Conservation (phyloP, 306 rosid genomes). For the Gleditsia sinensis region DNA sequence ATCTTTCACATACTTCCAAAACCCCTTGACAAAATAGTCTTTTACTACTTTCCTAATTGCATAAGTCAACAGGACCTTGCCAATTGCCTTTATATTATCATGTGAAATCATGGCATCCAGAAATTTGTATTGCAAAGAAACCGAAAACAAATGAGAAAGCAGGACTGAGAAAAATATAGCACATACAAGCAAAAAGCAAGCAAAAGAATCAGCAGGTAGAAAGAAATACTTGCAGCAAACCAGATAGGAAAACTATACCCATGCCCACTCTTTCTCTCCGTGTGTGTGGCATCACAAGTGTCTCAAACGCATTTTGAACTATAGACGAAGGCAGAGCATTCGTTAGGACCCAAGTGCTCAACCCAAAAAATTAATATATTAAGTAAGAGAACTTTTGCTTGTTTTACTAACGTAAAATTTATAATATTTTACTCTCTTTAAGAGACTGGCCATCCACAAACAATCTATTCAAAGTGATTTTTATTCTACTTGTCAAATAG, state of each 20-base stretch:
- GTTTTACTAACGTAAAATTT: too few relatives aligned
- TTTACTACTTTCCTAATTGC: constrained; percentile 7
- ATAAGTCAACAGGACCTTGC: constrained; percentile 22
- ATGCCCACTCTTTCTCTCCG: not conserved
- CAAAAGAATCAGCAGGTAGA: not conserved
- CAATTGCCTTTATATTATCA: not conserved
- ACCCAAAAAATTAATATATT: too few relatives aligned
- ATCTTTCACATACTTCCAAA: constrained; percentile 20
- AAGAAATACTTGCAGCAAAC: constrained; percentile 5
- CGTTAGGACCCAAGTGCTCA: too few relatives aligned
- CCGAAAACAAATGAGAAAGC: constrained; percentile 2
- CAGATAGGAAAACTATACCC: not conserved
- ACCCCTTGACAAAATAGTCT: constrained; percentile 5
- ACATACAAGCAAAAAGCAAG: too few relatives aligned
- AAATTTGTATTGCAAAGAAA: not conserved
- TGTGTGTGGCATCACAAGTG: not conserved
- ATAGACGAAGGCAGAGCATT: constrained; percentile 3
- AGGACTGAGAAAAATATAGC: too few relatives aligned
- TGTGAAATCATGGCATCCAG: not conserved
- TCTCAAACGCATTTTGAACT: not conserved
- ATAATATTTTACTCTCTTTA: too few relatives aligned
- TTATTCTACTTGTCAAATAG: too few relatives aligned
- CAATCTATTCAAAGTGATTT: too few relatives aligned
- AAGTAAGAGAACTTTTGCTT: too few relatives aligned
- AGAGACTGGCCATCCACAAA: too few relatives aligned